Evolutionary conservation across 768 basidiomycete species (phyloP).

Genomic region (Termitomyces sp.): DNA sequence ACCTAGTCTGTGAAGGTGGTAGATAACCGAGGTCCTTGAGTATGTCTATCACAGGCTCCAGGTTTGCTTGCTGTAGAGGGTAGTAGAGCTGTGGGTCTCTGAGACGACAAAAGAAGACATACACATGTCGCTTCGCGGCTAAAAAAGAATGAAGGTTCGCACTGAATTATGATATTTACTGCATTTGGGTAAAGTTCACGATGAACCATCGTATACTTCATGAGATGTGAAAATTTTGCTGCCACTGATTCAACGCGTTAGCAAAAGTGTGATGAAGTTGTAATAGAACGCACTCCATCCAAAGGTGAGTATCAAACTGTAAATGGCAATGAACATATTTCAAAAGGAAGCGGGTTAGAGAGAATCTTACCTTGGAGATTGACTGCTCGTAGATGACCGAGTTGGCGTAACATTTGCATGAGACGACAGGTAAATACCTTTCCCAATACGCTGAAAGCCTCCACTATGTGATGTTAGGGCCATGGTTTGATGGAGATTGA

Average conservation of each 20-base stretch:
- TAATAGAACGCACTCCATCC: slow-evolving; percentile 41
- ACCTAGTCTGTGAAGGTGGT: neutral
- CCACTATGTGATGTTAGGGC: neutral
- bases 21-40: neutral
- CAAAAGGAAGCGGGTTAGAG: neutral
- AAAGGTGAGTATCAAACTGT: slow-evolving; percentile 36
- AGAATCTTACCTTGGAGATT: slow-evolving; percentile 1
- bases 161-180: slow-evolving; percentile 34
- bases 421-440: slow-evolving; percentile 4
- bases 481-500: neutral
- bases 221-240: slow-evolving; percentile 37
- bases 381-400: neutral
- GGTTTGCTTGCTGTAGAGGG: slow-evolving; percentile 18
- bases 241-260: slow-evolving; percentile 28
- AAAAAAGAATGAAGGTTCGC: slow-evolving; percentile 30
- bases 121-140: slow-evolving; percentile 24
- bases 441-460: slow-evolving; percentile 5
- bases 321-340: neutral
- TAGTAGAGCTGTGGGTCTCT: neutral
- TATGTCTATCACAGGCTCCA: slow-evolving; percentile 13
- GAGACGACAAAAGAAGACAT: slow-evolving; percentile 8
- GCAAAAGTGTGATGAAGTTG: neutral
- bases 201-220: slow-evolving; percentile 39
- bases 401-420: neutral
- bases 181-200: slow-evolving; percentile 35